These are phyloP conservation scores for Brettanomyces naardenensis DNA, from an alignment of 805 yeast species.

Conservation along the genomic window DNA sequence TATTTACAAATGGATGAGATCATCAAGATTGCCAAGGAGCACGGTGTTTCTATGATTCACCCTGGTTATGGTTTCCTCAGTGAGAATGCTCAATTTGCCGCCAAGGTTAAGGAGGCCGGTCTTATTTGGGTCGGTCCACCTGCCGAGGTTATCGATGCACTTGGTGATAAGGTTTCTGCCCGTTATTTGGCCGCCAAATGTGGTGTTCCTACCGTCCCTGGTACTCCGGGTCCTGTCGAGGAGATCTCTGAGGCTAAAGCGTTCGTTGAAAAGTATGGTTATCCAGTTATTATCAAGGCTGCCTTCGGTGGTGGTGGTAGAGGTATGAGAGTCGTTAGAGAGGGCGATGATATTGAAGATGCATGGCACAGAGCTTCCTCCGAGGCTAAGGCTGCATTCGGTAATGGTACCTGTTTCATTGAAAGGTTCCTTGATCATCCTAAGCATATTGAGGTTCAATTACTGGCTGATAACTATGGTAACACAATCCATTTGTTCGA, in stretches of 20 bases:
- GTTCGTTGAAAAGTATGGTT: slow-evolving; percentile 81
- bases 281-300: slow-evolving; percentile 95
- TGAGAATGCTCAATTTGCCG: slow-evolving; percentile 90
- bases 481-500: slow-evolving; percentile 93
- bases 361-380: slow-evolving; percentile 91
- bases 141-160: slow-evolving; percentile 78
- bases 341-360: slow-evolving; percentile 87
- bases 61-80: slow-evolving; percentile 90
- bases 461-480: slow-evolving; percentile 88
- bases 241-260: slow-evolving; percentile 65
- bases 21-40: slow-evolving; percentile 72
- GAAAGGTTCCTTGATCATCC: slow-evolving; percentile 94
- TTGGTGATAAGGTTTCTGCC: slow-evolving; percentile 96
- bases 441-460: slow-evolving; percentile 95
- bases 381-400: slow-evolving; percentile 93
- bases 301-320: slow-evolving; percentile 99
- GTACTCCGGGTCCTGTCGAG: slow-evolving; percentile 95
- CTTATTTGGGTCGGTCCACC: slow-evolving; percentile 96
- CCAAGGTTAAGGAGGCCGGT: slow-evolving; percentile 83
- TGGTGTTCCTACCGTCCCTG: slow-evolving; percentile 91
- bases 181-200: slow-evolving; percentile 77
- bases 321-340: slow-evolving; percentile 98
- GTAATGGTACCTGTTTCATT: slow-evolving; percentile 96
- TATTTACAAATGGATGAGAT: slow-evolving; percentile 94
- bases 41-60: slow-evolving; percentile 78